Conservation (phyloP, 1,284 basidiomycete genomes). For the Rhodofomes roseus region DNA sequence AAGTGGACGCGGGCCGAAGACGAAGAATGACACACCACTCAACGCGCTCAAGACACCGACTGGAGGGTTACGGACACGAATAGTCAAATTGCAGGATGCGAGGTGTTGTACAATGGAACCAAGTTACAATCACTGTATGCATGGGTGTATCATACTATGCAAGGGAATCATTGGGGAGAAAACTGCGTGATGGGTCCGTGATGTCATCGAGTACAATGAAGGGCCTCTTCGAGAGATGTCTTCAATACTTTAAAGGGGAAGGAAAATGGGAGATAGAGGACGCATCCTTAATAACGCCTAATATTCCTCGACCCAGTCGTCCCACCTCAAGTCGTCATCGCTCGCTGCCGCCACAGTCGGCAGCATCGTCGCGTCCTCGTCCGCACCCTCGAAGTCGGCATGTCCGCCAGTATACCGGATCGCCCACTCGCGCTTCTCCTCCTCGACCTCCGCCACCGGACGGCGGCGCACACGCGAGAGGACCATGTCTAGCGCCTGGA, state of each 20-base stretch:
- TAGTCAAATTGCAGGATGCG: neutral
- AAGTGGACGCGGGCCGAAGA: too few relatives aligned
- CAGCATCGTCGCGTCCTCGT: constrained; percentile 13
- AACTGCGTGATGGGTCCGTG: neutral
- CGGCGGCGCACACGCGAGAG: constrained; percentile 72
- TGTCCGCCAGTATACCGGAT: constrained; percentile 7
- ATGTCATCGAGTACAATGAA: neutral
- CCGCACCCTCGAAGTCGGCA: constrained; percentile 11
- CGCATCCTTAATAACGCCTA: neutral
- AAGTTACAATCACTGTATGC: neutral
- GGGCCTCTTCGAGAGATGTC: too few relatives aligned
- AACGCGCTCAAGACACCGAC: neutral
- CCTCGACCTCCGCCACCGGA: constrained; percentile 43
- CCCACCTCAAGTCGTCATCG: constrained; percentile 26
- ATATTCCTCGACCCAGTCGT: constrained; percentile 25
- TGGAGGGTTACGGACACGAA: neutral
- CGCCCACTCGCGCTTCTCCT: constrained; percentile 14
- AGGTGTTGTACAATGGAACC: constrained; percentile 1
- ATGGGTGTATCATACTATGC: constrained; percentile 2
- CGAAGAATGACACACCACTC: too few relatives aligned
- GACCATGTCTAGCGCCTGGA: constrained; percentile 78
- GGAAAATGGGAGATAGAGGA: neutral
- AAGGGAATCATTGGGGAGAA: constrained; percentile 1
- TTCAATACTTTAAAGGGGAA: neutral
- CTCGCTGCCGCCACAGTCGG: constrained; percentile 7